Evolutionary conservation across 306 rosid species (phyloP), one percentile per base, ranked within the genome.

Genomic region (Medicago ruthenica): DNA sequence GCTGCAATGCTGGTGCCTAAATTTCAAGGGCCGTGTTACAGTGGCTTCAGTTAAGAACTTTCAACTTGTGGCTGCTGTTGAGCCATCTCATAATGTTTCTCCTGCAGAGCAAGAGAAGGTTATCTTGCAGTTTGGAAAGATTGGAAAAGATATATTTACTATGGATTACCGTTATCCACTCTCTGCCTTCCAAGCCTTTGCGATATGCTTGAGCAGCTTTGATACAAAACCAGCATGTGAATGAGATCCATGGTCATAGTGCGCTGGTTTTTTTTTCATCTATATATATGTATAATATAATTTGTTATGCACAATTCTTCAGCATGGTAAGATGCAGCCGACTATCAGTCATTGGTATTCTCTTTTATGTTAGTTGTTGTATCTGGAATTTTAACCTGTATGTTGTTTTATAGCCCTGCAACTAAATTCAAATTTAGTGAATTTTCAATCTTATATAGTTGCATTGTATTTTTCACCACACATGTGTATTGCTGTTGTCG

Each of bases 151-250:
- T 81, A 88, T 92, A 71, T 92, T 95, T 78, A 88, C 97, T 17
- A 86, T 94, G 97, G 98, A 94, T 85, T 91, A 95, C 70, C 85
- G 91, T 13, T 92, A 95, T 77, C 99, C 99, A 4, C 85, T 95
- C 68, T 92, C 97, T 53, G 89, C 93, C 67, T 95, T 92, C 81
- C 99, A 92, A 79, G 99, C 97, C 41, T 95, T 92, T 15, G 87
- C 90, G 0, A 77, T 95, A 77, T 90, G 99, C 87, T 82, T 95
- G 83, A 94, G 96, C 83, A 94, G 92, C 88, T 95, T 90, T 67
- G 96, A 90, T 81, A 90, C 97, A 20, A 95, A 90, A 77, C 90
- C 95, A n/a, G 95, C 91, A 10, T 89, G 96, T 83, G 97, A 95
- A 86, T 92, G 83, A 84, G 60, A 72, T 63, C 72, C 47, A 12